phyloP scores from a whole-genome alignment of 2,329 filamentous ascomycete species.

The Penicillium sp. region DNA sequence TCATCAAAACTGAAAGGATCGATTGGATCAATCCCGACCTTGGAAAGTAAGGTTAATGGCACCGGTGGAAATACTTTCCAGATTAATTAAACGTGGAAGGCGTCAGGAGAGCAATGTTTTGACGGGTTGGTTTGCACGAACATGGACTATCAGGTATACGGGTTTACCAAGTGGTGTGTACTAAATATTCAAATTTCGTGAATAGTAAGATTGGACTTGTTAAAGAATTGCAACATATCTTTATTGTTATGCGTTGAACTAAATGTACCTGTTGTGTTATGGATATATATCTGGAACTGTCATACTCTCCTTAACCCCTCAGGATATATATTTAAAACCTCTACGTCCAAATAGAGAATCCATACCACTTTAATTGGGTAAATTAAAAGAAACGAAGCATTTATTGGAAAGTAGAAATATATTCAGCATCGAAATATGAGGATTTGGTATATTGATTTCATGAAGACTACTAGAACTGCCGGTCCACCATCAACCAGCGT shows the following conservation, averaged over 20 bases:
- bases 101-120: background rate
- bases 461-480: background rate
- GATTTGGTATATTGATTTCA: too few species aligned
- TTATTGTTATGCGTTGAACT: background rate
- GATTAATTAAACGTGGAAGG: background rate
- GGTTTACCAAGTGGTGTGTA: background rate
- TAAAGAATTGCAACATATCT: background rate
- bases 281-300: background rate
- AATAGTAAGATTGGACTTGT: too few species aligned
- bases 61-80: background rate
- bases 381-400: background rate
- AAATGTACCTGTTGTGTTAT: background rate
- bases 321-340: background rate
- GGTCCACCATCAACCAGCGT: background rate
- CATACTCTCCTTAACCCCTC: too few species aligned
- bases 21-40: background rate
- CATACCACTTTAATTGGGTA: background rate
- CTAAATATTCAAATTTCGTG: background rate
- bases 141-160: background rate
- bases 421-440: background rate
- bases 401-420: background rate
- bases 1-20: background rate
- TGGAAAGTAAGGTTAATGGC: too few species aligned
- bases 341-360: background rate
- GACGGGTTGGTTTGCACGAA: background rate